Base-by-base conservation (phyloP, 139 green algal species). In the Dunaliella sp. region DNA sequence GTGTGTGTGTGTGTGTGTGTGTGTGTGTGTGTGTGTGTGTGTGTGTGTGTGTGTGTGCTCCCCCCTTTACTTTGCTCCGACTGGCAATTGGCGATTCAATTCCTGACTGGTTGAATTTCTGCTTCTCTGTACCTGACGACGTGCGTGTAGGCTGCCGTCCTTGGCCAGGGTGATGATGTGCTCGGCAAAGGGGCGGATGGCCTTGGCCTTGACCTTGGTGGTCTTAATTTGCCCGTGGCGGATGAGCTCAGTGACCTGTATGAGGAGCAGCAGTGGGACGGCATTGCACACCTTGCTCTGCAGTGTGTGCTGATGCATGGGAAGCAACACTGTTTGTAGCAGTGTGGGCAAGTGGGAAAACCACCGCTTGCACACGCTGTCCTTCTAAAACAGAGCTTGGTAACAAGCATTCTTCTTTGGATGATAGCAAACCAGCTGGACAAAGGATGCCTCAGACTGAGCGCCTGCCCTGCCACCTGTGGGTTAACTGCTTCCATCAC, bases 101-200 rank as follows among this genome's bases (percentile, higher is more conserved):
- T 26, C 48, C 48, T 7, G 16, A 65, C 7, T 26, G 48, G 48
- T 65, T 65, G 16, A 80, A 22, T 80, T 32, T 80, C 3, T 21
- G 34, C 35, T 3, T 65, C 24, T 7, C 74, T 87, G 1, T 77
- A 94, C 93, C 92, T 97, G 95, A 1, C 95, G 91, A 35, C 94
- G 90, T 1, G 95, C 91, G 87, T 98, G 97, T 65, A 99, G 90
- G 36, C 87, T 92, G 48, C 95, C 96, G 34, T 95, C 90, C 95
- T 99, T 99, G 48, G 97, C 97, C 79, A 99, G 92, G n/a, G 92
- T 95, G 82, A 99, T 99, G 93, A 99, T 98, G 85, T 99, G 96
- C 90, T 99, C 97, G 34, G 99, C 97, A 80, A 95, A 95, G 85
- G 97, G 96, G 36, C 96, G 91, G 75, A 99, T 96, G 21, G 97